Conservation (phyloP, 305 asterid species). For the Andrographis paniculata region DNA sequence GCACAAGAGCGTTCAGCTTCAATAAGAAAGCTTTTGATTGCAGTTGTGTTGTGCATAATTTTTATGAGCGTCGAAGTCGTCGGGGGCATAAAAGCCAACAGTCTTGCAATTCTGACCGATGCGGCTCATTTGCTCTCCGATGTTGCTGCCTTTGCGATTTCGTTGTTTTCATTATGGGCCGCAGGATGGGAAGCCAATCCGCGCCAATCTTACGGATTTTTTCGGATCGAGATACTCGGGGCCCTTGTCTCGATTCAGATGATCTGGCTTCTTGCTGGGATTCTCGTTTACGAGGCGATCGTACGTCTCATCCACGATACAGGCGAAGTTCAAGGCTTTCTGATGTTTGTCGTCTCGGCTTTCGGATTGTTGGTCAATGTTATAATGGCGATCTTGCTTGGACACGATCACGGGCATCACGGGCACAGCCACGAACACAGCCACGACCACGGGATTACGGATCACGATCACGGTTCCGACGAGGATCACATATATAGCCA, state of each 20-base stretch:
- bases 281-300: background rate
- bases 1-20: constrained; percentile 38
- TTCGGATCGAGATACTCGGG: constrained; percentile 1
- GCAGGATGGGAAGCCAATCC: constrained; percentile 67
- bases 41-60: constrained; percentile 35
- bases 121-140: constrained; percentile 58
- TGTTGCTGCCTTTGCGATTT: constrained; percentile 62
- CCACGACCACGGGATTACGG: constrained; percentile 9
- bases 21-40: constrained; percentile 35
- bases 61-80: constrained; percentile 23
- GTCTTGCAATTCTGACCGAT: constrained; percentile 49
- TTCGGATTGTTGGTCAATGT: constrained; percentile 47
- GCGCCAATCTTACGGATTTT: constrained; percentile 32
- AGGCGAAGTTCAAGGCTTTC: constrained; percentile 3
- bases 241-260: background rate
- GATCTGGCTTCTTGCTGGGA: constrained; percentile 2
- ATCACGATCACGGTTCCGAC: constrained; percentile 29
- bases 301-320: background rate
- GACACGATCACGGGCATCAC: constrained; percentile 18
- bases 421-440: constrained; percentile 15
- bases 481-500: constrained; percentile 30
- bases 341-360: constrained; percentile 49
- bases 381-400: constrained; percentile 40
- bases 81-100: constrained; percentile 43
- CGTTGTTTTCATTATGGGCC: constrained; percentile 56